Conservation (phyloP, 2,329 filamentous ascomycete species). For the Neopestalotiopsis clavispora region DNA sequence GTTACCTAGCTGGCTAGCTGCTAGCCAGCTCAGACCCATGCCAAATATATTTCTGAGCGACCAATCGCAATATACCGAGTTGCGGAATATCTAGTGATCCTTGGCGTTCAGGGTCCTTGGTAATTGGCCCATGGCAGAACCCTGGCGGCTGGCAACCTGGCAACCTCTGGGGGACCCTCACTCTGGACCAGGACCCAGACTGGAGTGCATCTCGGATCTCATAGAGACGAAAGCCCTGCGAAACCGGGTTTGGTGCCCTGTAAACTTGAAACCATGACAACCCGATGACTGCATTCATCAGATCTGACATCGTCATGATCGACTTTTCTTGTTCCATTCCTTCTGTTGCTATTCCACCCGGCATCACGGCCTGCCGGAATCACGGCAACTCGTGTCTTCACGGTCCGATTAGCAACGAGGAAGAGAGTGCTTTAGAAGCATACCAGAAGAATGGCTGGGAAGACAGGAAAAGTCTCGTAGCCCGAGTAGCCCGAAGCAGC, state of each 20-base stretch:
- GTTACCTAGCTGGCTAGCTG: not conserved
- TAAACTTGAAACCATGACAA: conserved; percentile 5
- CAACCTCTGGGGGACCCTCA: not conserved
- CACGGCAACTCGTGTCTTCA: not conserved
- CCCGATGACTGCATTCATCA: not conserved
- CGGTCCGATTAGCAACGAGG: not conserved
- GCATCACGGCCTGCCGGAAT: not conserved
- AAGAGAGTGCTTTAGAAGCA: not conserved
- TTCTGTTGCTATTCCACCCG: not conserved
- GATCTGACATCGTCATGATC: not conserved
- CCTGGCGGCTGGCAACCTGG: not conserved
- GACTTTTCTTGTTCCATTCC: not conserved
- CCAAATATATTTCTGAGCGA: too few relatives aligned
- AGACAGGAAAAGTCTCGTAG: not conserved
- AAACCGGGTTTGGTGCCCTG: not conserved
- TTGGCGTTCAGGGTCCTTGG: conserved; percentile 4
- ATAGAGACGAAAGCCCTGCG: not conserved
- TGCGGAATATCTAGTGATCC: not conserved
- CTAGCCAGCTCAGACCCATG: not conserved
- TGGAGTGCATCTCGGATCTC: not conserved
- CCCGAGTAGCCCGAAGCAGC: not conserved
- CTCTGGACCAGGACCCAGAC: not conserved
- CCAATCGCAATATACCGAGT: too few relatives aligned
- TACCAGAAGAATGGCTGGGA: not conserved
- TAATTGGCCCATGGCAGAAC: not conserved